Conservation (phyloP, 2,329 filamentous ascomycete genomes). For the Lasiodiplodia theobromae region DNA sequence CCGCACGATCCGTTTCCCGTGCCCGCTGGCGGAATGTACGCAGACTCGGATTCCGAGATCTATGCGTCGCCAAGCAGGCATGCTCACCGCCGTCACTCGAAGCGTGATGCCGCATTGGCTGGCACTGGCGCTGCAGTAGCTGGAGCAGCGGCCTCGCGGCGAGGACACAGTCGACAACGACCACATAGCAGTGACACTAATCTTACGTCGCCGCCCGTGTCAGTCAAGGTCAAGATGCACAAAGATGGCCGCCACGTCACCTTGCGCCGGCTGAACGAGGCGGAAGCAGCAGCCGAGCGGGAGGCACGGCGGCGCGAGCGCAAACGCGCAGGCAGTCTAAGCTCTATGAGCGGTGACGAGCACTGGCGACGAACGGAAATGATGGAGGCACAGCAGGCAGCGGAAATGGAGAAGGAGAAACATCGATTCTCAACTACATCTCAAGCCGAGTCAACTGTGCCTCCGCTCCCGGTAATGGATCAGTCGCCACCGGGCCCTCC, state of each 20-base stretch:
- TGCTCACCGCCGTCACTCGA: conserved; percentile 42
- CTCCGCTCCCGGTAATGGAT: conserved; percentile 21
- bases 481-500: conserved; percentile 38
- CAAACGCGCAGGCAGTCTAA: conserved; percentile 48
- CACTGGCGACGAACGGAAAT: conserved; percentile 50
- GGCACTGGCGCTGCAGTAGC: conserved; percentile 31
- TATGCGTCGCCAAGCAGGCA: conserved; percentile 46
- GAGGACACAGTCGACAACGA: conserved; percentile 42
- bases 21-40: conserved; percentile 42
- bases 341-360: conserved; percentile 48
- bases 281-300: conserved; percentile 67
- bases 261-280: conserved; percentile 65
- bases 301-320: conserved; percentile 60
- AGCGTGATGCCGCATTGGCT: conserved; percentile 32
- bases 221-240: conserved; percentile 71
- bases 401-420: conserved; percentile 26
- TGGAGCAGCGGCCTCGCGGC: conserved; percentile 37
- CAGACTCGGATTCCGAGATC: conserved; percentile 51
- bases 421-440: conserved; percentile 38
- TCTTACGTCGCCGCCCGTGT: conserved; percentile 65
- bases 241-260: conserved; percentile 69
- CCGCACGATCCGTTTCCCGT: conserved; percentile 43
- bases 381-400: conserved; percentile 37
- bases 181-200: conserved; percentile 49
- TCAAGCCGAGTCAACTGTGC: conserved; percentile 32